Evolutionary conservation across 2,329 filamentous ascomycete species (phyloP), one percentile per base, ranked within the genome.

Genomic region (Huntiella abstrusa): DNA sequence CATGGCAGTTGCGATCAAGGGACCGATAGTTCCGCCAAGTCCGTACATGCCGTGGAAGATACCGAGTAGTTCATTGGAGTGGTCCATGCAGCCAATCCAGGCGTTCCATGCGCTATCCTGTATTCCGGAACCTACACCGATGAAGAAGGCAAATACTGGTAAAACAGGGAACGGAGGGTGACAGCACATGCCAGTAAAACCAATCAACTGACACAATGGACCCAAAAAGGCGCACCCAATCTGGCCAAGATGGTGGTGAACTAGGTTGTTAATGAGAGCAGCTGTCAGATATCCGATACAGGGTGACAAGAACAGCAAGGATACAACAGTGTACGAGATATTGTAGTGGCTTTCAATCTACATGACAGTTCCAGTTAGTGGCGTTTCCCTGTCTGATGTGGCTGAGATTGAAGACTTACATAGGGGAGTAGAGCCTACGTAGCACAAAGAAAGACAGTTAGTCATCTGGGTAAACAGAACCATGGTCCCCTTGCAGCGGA

Each of bases 11-110:
- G 81, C 80, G 49, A 85, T 68, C 5, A 87, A 59, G 0, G 82
- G 83, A 3, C 70, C 67, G 10, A 85, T 63, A 0, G 79, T 77
- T 1, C 77, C 83, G 0, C 83, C 83, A 0, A 83, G 55, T 1
- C 80, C 80, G 55, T 85, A 88, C 34, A 73, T 72, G 1, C 73
- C 79, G 57, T 86, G 81, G 19, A 87, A 60, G 49, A 85, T 67
- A 1, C 83, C 82, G 1, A 85, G 68, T 1, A 88, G 63, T 56
- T 86, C 76, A 56, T 87, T 86, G 5, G 80, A 63, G 49, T 75
- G 72, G 10, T 73, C 68, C 76, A 88, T 82, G 54, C 77, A 80
- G 8, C 83, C 83, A 15, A 73, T 59, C 68, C 69, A 75, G 5
- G 70, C 70, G 55, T 74, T 73, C 65, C 71, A 77, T 3, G 64